phyloP scores from a whole-genome alignment of 805 yeast species.

The Priceomyces carsonii region DNA sequence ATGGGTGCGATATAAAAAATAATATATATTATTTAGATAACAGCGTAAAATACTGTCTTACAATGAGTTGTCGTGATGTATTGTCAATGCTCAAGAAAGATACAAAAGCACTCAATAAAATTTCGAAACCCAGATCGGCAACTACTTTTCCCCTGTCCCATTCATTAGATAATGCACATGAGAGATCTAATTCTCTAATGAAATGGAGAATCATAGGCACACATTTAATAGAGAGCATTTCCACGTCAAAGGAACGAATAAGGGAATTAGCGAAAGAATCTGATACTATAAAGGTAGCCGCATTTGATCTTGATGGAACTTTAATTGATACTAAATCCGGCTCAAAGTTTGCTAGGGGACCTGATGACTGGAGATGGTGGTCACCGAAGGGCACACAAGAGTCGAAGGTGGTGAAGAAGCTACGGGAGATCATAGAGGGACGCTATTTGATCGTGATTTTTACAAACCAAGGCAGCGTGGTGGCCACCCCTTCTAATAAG shows the following conservation, averaged over 20 bases:
- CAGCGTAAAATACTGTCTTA: background rate
- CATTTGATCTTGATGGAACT: conserved; percentile 87
- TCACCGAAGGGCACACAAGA: conserved; percentile 5
- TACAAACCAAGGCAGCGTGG: conserved; percentile 81
- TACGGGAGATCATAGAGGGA: conserved; percentile 21
- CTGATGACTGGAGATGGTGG: conserved; percentile 73
- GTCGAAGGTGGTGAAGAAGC: conserved; percentile 20
- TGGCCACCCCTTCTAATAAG: conserved; percentile 34
- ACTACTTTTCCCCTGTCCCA: too few species aligned
- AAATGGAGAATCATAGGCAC: conserved; percentile 36
- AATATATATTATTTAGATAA: background rate
- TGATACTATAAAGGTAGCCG: conserved; percentile 48
- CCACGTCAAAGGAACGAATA: conserved; percentile 17
- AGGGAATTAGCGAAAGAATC: conserved; percentile 6
- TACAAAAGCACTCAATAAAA: conserved; percentile 6
- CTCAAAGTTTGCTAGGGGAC: conserved; percentile 51
- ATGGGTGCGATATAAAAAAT: background rate
- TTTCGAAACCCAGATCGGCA: background rate
- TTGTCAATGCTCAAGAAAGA: conserved; percentile 11
- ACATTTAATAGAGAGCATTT: conserved; percentile 44
- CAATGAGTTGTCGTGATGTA: conserved; percentile 11
- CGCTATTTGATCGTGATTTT: conserved; percentile 61
- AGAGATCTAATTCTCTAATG: conserved; percentile 5
- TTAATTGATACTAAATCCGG: conserved; percentile 68
- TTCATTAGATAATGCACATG: background rate